Conservation (phyloP, 1,284 basidiomycete genomes). For the Takashimella koratensis region DNA sequence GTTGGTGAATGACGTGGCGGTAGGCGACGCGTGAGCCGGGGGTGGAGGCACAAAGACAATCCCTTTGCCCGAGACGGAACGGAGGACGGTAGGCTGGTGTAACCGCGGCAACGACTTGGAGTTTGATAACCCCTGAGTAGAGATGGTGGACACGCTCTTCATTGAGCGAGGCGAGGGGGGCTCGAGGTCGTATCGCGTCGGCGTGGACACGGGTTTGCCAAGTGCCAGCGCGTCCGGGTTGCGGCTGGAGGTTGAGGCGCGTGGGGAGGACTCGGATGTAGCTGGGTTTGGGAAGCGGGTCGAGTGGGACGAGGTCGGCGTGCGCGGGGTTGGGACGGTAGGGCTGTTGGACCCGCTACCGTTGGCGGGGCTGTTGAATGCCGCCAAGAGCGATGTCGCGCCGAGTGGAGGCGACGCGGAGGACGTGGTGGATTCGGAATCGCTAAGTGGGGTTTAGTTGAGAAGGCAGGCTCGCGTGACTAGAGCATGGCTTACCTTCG, state of each 20-base stretch:
- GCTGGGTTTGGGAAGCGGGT: slow-evolving; percentile 1
- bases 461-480: background rate
- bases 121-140: background rate
- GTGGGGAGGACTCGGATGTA: background rate
- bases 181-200: background rate
- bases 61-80: slow-evolving; percentile 16
- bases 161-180: background rate
- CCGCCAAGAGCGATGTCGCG: slow-evolving; percentile 15
- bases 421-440: slow-evolving; percentile 13
- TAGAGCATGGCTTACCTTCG: background rate
- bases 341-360: background rate
- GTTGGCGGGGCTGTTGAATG: slow-evolving; percentile 1
- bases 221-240: background rate
- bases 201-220: background rate
- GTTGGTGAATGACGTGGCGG: background rate
- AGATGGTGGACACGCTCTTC: background rate
- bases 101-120: slow-evolving; percentile 11
- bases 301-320: background rate
- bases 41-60: slow-evolving; percentile 16
- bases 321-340: background rate
- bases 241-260: slow-evolving; percentile 1
- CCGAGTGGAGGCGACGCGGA: slow-evolving; percentile 18
- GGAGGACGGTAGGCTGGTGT: slow-evolving; percentile 21
- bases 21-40: slow-evolving; percentile 5
- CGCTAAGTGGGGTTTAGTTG: slow-evolving; percentile 3